A percentile compares a stretch with the other conserved stretches of the same genome.
phyloP scores from a whole-genome alignment of 345 rosid genomes.

The Mallotus nudiflorus region DNA sequence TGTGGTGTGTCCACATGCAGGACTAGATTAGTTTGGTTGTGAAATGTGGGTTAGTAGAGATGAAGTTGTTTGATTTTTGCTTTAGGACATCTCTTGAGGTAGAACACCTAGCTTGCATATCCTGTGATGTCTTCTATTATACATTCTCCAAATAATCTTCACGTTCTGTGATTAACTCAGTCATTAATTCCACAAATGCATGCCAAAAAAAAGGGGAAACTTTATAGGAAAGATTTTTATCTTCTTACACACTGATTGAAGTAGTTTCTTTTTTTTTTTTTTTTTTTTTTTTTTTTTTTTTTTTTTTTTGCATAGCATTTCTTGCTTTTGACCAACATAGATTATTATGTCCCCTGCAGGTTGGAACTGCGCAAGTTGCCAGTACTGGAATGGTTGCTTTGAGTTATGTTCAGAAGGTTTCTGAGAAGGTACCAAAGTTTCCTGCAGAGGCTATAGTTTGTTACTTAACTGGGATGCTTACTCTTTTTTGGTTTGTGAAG shows the following conservation, averaged over 20 bases:
- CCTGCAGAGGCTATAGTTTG: conserved; percentile 1
- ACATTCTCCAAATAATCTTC: not conserved
- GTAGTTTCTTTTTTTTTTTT: not conserved
- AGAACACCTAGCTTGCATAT: no score
- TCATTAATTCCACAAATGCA: not conserved
- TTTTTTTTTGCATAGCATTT: not conserved
- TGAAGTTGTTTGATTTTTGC: no score
- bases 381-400: conserved; percentile 82
- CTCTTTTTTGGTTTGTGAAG: conserved; percentile 34
- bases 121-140: not conserved
- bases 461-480: conserved; percentile 7
- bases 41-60: no score
- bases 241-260: not conserved
- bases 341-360: conserved; percentile 43
- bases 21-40: not conserved
- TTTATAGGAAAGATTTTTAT: not conserved
- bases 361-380: conserved; percentile 93
- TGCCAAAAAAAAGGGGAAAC: not conserved
- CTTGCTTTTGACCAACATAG: conserved; percentile 10
- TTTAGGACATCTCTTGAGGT: no score
- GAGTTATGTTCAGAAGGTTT: conserved; percentile 96
- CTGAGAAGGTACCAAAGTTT: conserved; percentile 71
- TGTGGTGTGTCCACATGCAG: not conserved
- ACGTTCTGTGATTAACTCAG: not conserved
- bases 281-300: not conserved